These are phyloP conservation scores for Trichaptum fuscoviolaceum DNA, from an alignment of 768 basidiomycete genomes.

Conservation along the genomic window DNA sequence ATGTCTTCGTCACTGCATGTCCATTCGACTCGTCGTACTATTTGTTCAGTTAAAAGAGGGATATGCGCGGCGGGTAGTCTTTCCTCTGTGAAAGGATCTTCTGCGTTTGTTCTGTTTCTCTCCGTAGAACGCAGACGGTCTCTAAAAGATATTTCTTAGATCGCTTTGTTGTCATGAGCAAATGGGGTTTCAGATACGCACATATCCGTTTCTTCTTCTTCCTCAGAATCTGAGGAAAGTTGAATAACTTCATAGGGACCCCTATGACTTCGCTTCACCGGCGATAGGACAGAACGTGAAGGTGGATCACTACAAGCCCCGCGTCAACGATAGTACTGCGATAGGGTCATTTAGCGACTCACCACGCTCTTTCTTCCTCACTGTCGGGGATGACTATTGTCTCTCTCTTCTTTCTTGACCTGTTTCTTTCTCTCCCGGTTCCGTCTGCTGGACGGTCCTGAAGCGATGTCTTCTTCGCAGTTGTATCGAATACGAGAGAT, in stretches of 20 bases:
- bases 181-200: no score
- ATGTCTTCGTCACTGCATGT: not conserved
- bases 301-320: not conserved
- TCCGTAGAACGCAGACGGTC: not conserved
- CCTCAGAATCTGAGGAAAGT: conserved; percentile 19
- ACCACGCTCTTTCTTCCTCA: not conserved
- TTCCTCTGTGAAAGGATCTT: not conserved
- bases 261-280: not conserved
- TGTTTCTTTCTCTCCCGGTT: not conserved
- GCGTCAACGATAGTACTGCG: not conserved
- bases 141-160: no score
- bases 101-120: not conserved
- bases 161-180: no score
- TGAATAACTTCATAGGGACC: conserved; percentile 40
- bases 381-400: no score
- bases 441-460: not conserved
- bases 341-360: not conserved
- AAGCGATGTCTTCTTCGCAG: not conserved
- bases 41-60: not conserved
- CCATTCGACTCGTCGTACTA: not conserved
- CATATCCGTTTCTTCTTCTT: conserved; percentile 11
- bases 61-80: no score
- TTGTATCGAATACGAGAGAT: not conserved
- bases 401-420: not conserved
- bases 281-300: not conserved